phyloP scores from a whole-genome alignment of 2,329 filamentous ascomycete genomes.

The Penicillium vulpinum region DNA sequence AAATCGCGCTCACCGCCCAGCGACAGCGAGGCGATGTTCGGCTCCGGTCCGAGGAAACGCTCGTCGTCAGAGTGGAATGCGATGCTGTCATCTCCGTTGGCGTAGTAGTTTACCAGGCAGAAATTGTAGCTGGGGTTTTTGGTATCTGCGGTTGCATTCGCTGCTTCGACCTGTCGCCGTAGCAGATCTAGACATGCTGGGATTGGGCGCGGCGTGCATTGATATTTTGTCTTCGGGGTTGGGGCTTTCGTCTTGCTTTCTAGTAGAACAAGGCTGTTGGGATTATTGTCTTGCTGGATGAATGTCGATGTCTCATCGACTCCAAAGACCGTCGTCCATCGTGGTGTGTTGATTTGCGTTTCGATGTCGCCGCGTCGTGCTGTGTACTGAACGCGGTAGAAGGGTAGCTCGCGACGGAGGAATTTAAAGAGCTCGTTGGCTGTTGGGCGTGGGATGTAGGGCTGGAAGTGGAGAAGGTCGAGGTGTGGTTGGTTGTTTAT shows the following conservation, averaged over 20 bases:
- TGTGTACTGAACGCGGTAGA: constrained; percentile 72
- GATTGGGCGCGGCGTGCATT: constrained; percentile 66
- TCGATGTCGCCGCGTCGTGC: constrained; percentile 66
- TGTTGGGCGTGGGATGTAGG: constrained; percentile 63
- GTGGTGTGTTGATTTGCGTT: constrained; percentile 62
- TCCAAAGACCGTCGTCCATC: constrained; percentile 64
- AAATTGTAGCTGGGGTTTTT: constrained; percentile 71
- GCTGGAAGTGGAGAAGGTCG: constrained; percentile 73
- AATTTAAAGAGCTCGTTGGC: constrained; percentile 67
- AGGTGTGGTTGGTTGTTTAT: constrained; percentile 70
- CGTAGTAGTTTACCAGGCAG: constrained; percentile 80
- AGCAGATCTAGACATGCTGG: constrained; percentile 68
- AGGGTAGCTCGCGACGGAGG: constrained; percentile 68
- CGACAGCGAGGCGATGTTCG: constrained; percentile 73
- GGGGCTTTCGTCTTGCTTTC: constrained; percentile 46
- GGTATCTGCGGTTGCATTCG: constrained; percentile 37
- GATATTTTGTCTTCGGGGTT: constrained; percentile 52
- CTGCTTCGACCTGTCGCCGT: constrained; percentile 62
- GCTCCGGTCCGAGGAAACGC: constrained; percentile 67
- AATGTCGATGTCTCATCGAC: constrained; percentile 66
- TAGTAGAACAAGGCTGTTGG: constrained; percentile 19
- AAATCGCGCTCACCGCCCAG: constrained; percentile 74
- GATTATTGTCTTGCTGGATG: constrained; percentile 5
- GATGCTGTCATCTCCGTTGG: constrained; percentile 73
- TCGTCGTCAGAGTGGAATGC: constrained; percentile 80